Base-by-base conservation (phyloP, 345 rosid species). In the Turnera subulata region DNA sequence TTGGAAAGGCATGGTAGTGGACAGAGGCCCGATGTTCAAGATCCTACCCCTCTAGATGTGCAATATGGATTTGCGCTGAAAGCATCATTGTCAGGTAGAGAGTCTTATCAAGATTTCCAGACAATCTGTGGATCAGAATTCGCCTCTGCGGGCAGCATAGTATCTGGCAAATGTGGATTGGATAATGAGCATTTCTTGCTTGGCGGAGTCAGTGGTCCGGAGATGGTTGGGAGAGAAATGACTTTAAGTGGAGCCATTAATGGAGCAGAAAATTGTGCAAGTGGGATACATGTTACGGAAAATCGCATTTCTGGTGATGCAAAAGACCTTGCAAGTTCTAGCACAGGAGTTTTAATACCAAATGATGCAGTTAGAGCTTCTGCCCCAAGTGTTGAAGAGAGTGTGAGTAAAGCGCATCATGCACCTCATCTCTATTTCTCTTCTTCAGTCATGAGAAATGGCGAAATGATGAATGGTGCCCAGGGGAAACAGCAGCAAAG, bases 21-120 rank as follows among this genome's bases (percentile, higher is more conserved):
- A 19, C 33, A 26, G 54, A 52, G 59, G 70, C 49, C 49, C 43
- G 56, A 39, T 23, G 35, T 46, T 17, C 60, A 56, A 33, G 19
- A 37, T 38, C 33, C 46, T 43, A 53, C 56, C 48, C 83, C 82
- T 17, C 20, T 57, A 39, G 69, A 69, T 64, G 72, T 83, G 68
- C 69, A 66, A 58, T 66, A 61, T 61, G 72, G 72, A 29, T 62
- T 58, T 66, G 68, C 56, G 67, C 65, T n/a, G n/a, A n/a, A n/a
- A 19, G 44, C 61, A 4, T 39, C 77, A 51, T 62, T 69, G 67
- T 60, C 75, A 18, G 72, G 61, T 48, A 59, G 47, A 45, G 82
- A 75, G 55, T 72, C 68, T 35, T 71, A 54, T 65, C 80, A 59
- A 73, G 89, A 84, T 65, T 72, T 70, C 47, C 82, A 64, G 64